Percentiles rank a stretch among this genome's conserved stretches.
phyloP scores from a whole-genome alignment of 208 protist genomes.

The Borovskyia barvae region DNA sequence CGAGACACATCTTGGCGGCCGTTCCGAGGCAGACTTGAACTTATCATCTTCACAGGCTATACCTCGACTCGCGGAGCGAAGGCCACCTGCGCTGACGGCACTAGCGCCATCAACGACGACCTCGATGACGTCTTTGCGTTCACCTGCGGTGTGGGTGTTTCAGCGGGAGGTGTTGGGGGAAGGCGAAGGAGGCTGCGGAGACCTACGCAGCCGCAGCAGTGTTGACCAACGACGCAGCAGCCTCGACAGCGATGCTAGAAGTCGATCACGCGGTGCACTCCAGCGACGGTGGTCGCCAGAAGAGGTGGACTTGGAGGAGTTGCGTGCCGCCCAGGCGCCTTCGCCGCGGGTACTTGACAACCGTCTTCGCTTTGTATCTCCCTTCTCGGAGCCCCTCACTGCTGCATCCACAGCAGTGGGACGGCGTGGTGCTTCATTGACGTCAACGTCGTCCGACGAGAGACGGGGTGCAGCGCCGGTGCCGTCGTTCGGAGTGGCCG shows the following conservation, averaged over 20 bases:
- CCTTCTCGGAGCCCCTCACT: not conserved
- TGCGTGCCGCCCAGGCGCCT: conserved; percentile 1
- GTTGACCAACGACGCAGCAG: not conserved
- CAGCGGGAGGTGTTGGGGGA: too few species aligned
- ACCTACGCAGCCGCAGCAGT: not conserved
- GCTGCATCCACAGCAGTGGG: not conserved
- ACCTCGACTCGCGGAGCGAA: not conserved
- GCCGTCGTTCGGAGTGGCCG: too few species aligned
- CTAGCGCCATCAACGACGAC: not conserved
- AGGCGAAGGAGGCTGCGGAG: not conserved
- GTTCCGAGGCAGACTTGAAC: too few species aligned
- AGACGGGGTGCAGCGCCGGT: too few species aligned
- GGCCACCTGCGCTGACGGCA: not conserved
- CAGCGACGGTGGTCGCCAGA: conserved; percentile 4
- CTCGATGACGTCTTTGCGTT: not conserved
- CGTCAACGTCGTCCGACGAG: not conserved
- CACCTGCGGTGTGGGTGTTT: conserved; percentile 24
- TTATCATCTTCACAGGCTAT: too few species aligned
- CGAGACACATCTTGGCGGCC: too few species aligned
- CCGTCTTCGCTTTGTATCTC: conserved; percentile 3
- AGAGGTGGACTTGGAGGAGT: not conserved
- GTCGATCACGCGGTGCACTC: not conserved
- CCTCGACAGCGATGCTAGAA: not conserved
- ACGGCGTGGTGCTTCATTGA: not conserved
- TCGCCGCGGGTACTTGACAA: conserved; percentile 26